These are phyloP conservation scores for Cornus controversa DNA, from an alignment of 148 eudicot species.

Conservation along the genomic window DNA sequence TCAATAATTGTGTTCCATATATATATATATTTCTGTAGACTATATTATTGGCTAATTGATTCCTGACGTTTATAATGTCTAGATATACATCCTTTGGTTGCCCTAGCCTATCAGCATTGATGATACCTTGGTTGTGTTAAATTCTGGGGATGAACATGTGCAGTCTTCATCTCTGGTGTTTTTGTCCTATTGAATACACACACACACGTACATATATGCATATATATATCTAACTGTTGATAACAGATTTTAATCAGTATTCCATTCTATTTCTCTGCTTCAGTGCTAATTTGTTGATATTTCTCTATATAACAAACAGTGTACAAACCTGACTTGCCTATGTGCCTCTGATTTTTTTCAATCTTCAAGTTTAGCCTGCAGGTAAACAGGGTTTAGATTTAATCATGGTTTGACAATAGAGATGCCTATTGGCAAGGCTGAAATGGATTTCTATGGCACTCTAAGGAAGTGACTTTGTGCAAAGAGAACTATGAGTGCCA, in stretches of 20 bases:
- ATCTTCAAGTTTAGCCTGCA: background rate
- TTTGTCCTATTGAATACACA: no score
- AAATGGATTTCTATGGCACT: background rate
- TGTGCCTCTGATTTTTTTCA: no score
- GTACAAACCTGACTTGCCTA: background rate
- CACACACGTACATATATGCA: no score
- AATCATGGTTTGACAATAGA: background rate
- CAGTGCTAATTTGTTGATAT: background rate
- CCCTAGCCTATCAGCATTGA: background rate
- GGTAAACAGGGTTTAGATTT: background rate
- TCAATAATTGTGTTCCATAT: background rate
- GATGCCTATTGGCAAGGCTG: background rate
- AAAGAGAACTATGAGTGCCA: background rate
- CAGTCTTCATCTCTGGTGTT: background rate
- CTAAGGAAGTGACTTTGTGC: background rate
- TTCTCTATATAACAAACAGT: background rate
- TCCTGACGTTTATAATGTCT: no score
- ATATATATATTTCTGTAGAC: background rate
- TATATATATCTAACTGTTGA: no score
- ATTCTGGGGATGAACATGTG: background rate
- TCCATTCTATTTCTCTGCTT: background rate
- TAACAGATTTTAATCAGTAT: no score
- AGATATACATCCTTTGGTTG: background rate
- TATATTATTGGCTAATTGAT: background rate
- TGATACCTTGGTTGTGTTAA: background rate